Percentiles rank a stretch among this genome's conserved stretches.
Evolutionary conservation across 148 eudicot species (phyloP).

Genomic region (Cornus suecica): DNA sequence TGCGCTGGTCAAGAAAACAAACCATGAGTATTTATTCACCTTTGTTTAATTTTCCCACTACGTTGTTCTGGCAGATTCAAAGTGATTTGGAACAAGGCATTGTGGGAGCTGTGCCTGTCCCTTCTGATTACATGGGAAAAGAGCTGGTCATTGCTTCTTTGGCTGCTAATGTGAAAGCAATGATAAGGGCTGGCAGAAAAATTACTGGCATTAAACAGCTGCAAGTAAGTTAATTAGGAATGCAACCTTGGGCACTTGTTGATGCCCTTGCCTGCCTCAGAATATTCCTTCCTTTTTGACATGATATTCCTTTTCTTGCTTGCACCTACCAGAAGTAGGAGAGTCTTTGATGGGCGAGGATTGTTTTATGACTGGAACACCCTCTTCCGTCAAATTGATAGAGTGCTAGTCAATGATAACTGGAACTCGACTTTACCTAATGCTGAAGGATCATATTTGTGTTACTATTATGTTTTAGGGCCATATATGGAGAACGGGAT

Average conservation of each 20-base stretch:
- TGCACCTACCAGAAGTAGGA: too few species aligned
- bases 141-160: constrained; percentile 16
- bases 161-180: constrained; percentile 22
- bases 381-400: too few species aligned
- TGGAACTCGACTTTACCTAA: too few species aligned
- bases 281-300: too few species aligned
- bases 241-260: not conserved
- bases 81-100: constrained; percentile 14
- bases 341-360: too few species aligned
- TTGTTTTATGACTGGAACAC: too few species aligned
- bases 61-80: constrained; percentile 9
- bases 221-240: constrained; percentile 1
- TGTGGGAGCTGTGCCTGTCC: constrained; percentile 13
- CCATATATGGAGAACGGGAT: constrained; percentile 14
- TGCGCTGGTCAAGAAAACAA: not conserved
- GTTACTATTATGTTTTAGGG: constrained; percentile 6
- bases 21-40: not conserved
- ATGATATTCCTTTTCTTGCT: too few species aligned
- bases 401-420: too few species aligned
- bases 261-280: too few species aligned
- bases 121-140: constrained; percentile 19
- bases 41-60: too few species aligned
- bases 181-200: constrained; percentile 14
- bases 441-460: not conserved
- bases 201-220: constrained; percentile 11